Conservation (phyloP, 2,329 filamentous ascomycete species). For the Emydomyces testavorans region DNA sequence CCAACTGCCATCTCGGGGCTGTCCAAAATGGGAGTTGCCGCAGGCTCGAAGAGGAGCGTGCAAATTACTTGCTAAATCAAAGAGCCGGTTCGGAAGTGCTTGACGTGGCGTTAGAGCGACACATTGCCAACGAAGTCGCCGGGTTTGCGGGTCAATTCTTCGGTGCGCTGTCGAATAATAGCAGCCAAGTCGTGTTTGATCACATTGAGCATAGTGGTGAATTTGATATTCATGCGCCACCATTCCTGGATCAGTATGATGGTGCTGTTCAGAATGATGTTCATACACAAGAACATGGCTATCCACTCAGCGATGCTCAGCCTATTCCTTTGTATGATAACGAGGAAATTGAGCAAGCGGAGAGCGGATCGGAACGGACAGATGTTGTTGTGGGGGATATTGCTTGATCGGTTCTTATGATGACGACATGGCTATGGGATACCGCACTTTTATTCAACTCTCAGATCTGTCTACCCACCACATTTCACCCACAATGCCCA, state of each 20-base stretch:
- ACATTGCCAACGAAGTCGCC: conserved; percentile 34
- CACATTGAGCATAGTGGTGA: conserved; percentile 7
- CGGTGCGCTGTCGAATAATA: conserved; percentile 16
- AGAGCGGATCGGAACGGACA: conserved; percentile 16
- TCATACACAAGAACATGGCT: neutral
- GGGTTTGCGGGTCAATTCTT: conserved; percentile 35
- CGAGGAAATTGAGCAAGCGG: conserved; percentile 14
- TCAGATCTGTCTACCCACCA: too few species aligned
- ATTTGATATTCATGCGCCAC: conserved; percentile 7
- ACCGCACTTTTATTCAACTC: too few species aligned
- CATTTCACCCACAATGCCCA: too few species aligned
- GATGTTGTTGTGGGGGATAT: conserved; percentile 13
- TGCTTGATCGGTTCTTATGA: neutral
- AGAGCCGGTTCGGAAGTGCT: conserved; percentile 33
- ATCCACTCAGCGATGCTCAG: neutral
- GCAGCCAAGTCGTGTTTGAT: conserved; percentile 1
- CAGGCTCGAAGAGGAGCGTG: conserved; percentile 30
- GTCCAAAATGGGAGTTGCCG: conserved; percentile 33
- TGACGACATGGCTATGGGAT: neutral
- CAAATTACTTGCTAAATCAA: conserved; percentile 27
- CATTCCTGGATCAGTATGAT: conserved; percentile 11
- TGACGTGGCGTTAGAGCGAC: conserved; percentile 31
- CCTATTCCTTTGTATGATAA: conserved; percentile 7
- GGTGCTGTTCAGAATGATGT: conserved; percentile 7
- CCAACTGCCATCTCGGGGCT: conserved; percentile 33